Evolutionary conservation across 345 rosid species (phyloP).

Genomic region (Eucalyptus guilfoylei): DNA sequence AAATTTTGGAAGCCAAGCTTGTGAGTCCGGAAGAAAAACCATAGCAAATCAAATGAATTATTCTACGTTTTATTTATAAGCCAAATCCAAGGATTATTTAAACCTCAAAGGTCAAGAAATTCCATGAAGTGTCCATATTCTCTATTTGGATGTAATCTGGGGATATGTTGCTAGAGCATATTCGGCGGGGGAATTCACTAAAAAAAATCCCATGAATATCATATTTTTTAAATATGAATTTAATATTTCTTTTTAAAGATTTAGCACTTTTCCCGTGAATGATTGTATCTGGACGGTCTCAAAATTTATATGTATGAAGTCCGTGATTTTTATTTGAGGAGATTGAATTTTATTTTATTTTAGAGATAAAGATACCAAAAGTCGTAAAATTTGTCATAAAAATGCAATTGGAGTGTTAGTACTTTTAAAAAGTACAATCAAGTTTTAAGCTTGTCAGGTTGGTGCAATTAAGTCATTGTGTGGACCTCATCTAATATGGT

Average conservation of each 20-base stretch:
- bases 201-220: neutral
- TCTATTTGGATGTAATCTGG: neutral
- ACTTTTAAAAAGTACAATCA: neutral
- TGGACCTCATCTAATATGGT: accelerated
- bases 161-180: neutral
- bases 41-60: neutral
- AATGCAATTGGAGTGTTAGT: accelerated
- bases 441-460: accelerated
- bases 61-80: neutral
- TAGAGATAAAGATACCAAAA: neutral
- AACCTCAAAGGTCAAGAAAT: neutral
- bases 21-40: neutral
- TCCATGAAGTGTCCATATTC: neutral
- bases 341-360: neutral
- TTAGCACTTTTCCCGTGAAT: neutral
- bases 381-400: neutral
- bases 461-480: accelerated
- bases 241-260: neutral
- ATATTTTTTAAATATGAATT: neutral
- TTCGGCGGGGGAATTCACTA: neutral
- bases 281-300: neutral
- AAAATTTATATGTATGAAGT: neutral
- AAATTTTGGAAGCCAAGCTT: neutral
- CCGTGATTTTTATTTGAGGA: neutral
- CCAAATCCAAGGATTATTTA: neutral